Evolutionary conservation across 139 green algal species (phyloP).

Genomic region (Asterochloris erici): DNA sequence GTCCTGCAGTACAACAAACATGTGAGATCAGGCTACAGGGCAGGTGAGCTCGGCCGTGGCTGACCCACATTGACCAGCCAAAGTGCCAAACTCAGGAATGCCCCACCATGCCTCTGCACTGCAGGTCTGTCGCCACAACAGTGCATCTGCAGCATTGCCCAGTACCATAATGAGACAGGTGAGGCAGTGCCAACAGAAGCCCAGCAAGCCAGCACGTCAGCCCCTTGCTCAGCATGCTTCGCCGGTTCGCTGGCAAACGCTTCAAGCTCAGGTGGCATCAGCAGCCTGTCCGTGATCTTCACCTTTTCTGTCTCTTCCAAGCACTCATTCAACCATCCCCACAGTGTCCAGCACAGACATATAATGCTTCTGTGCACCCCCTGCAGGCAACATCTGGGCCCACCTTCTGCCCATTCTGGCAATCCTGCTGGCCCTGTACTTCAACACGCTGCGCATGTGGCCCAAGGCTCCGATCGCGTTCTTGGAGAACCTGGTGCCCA

Average conservation of each 20-base stretch:
- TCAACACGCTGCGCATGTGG: conserved; percentile 25
- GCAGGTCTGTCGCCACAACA: conserved; percentile 25
- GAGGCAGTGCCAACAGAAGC: neutral
- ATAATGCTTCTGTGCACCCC: neutral
- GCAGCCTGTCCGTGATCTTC: neutral
- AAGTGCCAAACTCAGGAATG: neutral
- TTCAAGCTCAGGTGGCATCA: no score
- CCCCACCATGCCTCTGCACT: neutral
- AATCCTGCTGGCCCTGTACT: conserved; percentile 6
- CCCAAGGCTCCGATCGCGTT: conserved; percentile 16
- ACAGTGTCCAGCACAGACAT: neutral
- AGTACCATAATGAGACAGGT: conserved; percentile 44
- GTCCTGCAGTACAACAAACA: conserved; percentile 48
- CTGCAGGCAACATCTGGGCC: conserved; percentile 36
- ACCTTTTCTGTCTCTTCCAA: neutral
- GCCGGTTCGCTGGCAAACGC: neutral
- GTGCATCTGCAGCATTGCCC: conserved; percentile 33
- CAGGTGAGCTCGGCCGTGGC: neutral
- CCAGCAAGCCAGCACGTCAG: no score
- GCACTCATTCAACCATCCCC: neutral
- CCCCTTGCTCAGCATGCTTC: no score
- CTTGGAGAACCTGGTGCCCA: conserved; percentile 14
- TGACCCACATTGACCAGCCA: neutral
- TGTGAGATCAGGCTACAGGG: conserved; percentile 42
- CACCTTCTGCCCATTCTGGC: conserved; percentile 28